Evolutionary conservation across 176 grass and related monocot genomes (phyloP).

Genomic region (Ampelocalamus luodianensis): DNA sequence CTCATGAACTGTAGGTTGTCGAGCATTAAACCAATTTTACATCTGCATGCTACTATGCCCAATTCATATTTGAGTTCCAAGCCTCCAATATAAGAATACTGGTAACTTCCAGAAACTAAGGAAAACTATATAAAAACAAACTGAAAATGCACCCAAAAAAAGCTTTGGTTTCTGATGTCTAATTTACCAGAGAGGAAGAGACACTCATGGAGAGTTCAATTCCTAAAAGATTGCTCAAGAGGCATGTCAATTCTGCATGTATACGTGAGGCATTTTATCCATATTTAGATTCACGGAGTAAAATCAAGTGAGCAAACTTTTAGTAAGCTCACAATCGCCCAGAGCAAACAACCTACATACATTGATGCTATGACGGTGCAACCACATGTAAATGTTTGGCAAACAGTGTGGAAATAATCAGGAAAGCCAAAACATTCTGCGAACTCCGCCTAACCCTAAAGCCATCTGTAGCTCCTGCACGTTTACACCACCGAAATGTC

Average conservation of each 20-base stretch:
- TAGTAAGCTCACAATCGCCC: neutral
- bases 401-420: neutral
- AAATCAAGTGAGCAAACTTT: neutral
- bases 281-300: neutral
- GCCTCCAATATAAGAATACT: neutral
- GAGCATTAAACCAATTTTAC: neutral
- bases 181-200: neutral
- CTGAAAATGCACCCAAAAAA: neutral
- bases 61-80: conserved; percentile 31
- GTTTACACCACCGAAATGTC: neutral
- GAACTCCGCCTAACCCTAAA: neutral
- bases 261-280: neutral
- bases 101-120: neutral
- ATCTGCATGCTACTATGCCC: neutral
- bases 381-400: neutral
- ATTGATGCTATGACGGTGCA: neutral
- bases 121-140: neutral
- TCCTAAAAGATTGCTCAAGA: neutral
- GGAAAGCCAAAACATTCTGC: neutral
- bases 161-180: neutral
- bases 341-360: neutral
- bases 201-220: neutral
- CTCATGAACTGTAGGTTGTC: neutral
- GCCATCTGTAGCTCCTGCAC: neutral
- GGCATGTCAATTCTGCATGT: neutral